Evolutionary conservation across 495 filamentous ascomycete genomes (phyloP).

Genomic region (Aspergillus steynii): DNA sequence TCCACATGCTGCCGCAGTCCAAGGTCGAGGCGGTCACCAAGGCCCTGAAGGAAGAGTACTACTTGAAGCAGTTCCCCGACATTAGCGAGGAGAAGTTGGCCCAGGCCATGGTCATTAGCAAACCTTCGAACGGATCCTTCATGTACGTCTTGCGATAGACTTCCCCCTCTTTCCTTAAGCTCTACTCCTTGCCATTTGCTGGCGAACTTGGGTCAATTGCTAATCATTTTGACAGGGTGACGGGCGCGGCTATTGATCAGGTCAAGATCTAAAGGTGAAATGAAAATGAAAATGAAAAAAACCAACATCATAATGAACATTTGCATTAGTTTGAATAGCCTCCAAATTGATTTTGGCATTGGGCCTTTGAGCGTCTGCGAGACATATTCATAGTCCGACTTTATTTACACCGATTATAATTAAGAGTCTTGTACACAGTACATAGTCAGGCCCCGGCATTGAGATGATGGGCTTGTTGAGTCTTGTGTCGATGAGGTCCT

Average conservation of each 20-base stretch:
- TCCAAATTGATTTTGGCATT: constrained; percentile 5
- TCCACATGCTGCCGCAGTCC: constrained; percentile 85
- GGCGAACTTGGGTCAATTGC: background rate
- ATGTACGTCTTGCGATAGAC: constrained; percentile 32
- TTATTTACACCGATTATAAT: background rate
- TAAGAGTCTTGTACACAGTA: background rate
- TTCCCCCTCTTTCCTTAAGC: background rate
- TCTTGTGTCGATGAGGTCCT: background rate
- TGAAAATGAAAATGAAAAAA: constrained; percentile 1
- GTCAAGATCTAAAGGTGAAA: constrained; percentile 28
- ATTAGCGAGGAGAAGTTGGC: constrained; percentile 71
- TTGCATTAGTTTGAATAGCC: constrained; percentile 10
- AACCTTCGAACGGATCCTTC: constrained; percentile 61
- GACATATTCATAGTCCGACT: background rate
- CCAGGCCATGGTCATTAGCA: constrained; percentile 84
- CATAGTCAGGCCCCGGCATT: background rate
- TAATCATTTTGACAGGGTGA: constrained; percentile 31
- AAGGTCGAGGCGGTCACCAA: constrained; percentile 80
- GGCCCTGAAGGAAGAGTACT: constrained; percentile 80
- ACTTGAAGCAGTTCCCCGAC: constrained; percentile 66
- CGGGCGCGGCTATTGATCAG: constrained; percentile 43
- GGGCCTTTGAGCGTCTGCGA: constrained; percentile 5
- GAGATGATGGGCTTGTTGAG: background rate
- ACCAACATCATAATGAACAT: background rate
- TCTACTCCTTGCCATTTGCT: background rate